A percentile compares a stretch with the other conserved stretches of the same genome.
phyloP scores from a whole-genome alignment of 257 asterid genomes.

The Solanum bukasovii region DNA sequence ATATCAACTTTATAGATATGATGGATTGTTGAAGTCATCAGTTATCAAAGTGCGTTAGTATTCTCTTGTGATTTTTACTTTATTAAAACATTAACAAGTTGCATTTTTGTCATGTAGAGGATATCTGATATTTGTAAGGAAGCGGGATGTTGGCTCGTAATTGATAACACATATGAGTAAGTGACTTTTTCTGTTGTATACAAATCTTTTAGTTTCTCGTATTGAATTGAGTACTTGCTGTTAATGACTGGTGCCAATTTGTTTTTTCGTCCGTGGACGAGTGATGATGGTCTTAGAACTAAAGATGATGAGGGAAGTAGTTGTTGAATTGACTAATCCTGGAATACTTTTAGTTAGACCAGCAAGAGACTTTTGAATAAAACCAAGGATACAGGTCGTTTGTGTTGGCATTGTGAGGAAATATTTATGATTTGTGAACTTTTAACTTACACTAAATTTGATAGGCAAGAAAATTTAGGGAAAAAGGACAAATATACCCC shows the following conservation, averaged over 20 bases:
- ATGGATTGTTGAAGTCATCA: not conserved
- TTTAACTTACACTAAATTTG: not conserved
- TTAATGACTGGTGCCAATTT: not conserved
- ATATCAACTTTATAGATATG: not conserved
- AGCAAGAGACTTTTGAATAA: not conserved
- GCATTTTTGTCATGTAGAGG: conserved; percentile 37
- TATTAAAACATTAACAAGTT: not conserved
- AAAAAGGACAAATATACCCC: too few species aligned
- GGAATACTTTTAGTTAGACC: not conserved
- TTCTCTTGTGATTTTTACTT: not conserved
- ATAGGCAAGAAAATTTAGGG: not conserved
- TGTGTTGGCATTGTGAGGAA: not conserved
- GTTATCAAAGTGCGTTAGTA: not conserved
- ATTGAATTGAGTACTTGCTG: not conserved
- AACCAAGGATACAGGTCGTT: not conserved
- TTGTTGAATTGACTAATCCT: not conserved
- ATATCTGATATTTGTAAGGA: conserved; percentile 74
- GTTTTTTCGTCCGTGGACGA: not conserved
- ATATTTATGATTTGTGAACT: not conserved
- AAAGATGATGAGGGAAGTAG: not conserved
- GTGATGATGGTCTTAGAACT: not conserved
- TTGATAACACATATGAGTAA: conserved; percentile 96
- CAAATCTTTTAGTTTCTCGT: not conserved
- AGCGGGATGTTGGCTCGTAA: conserved; percentile 89
- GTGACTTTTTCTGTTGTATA: conserved; percentile 6